Evolutionary conservation across 2,329 filamentous ascomycete species (phyloP), one percentile per base, ranked within the genome.

Genomic region (Aspergillus pseudoglaucus): DNA sequence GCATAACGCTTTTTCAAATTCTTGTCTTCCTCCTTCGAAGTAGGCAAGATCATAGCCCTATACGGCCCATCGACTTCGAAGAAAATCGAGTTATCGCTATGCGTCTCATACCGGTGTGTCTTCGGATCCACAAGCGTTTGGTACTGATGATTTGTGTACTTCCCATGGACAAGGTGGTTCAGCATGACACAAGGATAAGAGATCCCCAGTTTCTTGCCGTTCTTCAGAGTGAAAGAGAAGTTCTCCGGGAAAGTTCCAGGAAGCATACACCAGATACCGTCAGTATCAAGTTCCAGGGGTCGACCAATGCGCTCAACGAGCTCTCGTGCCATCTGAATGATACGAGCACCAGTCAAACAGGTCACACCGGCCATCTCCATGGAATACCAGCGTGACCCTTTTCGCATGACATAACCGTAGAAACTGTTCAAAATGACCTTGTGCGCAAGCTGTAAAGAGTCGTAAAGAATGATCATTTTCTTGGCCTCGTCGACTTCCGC

Each of bases 391-490:
- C 93, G 83, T 33, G 93, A 98, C 30, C 93, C 93, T 67, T 98
- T 98, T 73, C 93, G 81, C 93, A 98, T 98, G 66, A 97, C 93
- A 65, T 98, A 98, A 54, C 93, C 93, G 59, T 98, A 98, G 75
- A 98, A 98, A 47, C 90, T 95, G 75, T 98, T 98, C 47, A 98
- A 69, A 77, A 98, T 98, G 73, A 98, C 93, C 68, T 98, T 98
- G 75, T 98, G 93, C 0, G 93, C 93, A 59, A 98, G 76, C 67
- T 98, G 94, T 49, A 98, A 76, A 0, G 93, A 98, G 66, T 98
- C 93, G 65, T 88, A 98, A 4, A 98, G 73, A 42, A 97, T 79
- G 47, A 96, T 93, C 94, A 98, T 98, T 76, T 98, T 98, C 74
- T 96, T 97, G 4, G 90, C 93, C 49, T 89, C 86, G 10, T 98